Evolutionary conservation across 352 stramenopile genomes (phyloP).

Genomic region (Globisporangium polare): DNA sequence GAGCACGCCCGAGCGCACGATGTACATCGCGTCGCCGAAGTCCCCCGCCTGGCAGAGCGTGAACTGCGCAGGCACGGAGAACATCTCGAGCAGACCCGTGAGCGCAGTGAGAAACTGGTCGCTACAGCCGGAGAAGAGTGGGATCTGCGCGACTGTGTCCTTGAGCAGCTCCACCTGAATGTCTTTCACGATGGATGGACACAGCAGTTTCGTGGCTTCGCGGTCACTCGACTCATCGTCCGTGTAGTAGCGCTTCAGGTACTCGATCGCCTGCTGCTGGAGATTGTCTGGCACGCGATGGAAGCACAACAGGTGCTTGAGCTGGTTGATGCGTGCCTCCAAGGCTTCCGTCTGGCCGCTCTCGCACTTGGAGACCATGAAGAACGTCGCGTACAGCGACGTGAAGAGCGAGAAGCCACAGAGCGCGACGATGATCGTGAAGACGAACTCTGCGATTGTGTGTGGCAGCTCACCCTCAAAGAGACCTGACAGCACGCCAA

Average conservation of each 20-base stretch:
- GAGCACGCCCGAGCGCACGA: constrained; percentile 67
- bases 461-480: constrained; percentile 48
- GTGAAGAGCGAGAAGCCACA: constrained; percentile 56
- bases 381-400: constrained; percentile 58
- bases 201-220: constrained; percentile 55
- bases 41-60: constrained; percentile 51
- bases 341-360: constrained; percentile 33
- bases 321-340: constrained; percentile 59
- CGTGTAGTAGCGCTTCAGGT: constrained; percentile 63
- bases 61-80: constrained; percentile 49
- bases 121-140: constrained; percentile 61
- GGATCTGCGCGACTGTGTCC: constrained; percentile 49
- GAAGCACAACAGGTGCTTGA: constrained; percentile 61
- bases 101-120: constrained; percentile 59
- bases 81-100: constrained; percentile 64
- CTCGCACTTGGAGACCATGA: constrained; percentile 71
- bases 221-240: constrained; percentile 66
- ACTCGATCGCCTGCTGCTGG: constrained; percentile 49
- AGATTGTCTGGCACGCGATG: constrained; percentile 52
- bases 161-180: constrained; percentile 69
- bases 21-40: constrained; percentile 67
- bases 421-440: constrained; percentile 43
- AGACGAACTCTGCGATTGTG: constrained; percentile 33
- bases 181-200: constrained; percentile 70
- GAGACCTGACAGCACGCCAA: constrained; percentile 49